Base-by-base conservation (phyloP, 2,329 filamentous ascomycete species). In the Neopestalotiopsis clavispora region DNA sequence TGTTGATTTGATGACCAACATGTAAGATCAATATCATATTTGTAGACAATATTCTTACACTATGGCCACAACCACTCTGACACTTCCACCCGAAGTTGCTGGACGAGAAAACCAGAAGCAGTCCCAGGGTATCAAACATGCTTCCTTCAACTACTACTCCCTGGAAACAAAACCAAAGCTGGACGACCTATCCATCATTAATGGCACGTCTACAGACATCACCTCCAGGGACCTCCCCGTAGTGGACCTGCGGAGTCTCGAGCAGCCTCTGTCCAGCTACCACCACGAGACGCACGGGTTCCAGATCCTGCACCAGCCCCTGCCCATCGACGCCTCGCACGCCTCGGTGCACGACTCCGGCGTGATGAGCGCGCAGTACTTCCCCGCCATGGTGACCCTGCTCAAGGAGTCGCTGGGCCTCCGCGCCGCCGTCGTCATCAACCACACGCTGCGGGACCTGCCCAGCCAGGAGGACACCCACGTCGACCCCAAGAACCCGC, bases 351-450 rank as follows among this genome's bases (percentile, higher is more conserved):
- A 49, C 13, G 40, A 65, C 28, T 13, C 45, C 40, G 4, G 14
- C 12, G 4, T 23, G n/a, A 49, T 65, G 63, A 28, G 28, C 23
- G 17, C 23, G 13, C n/a, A 65, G 42, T 65, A 65, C 40, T 65
- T 52, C 23, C 40, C 63, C 17, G 52, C 63, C n/a, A 32, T 65
- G 30, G 10, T 56, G 10, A 34, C 40, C 4, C 17, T 65, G 20
- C 40, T 65, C 28, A 65, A 56, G n/a, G 45, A 65, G 17, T 9
- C 6, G 20, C 30, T 65, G 10, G 14, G 23, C 5, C 5, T 49
- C n/a, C 63, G 63, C 40, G 56, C 63, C 5, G 63, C 63, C 17
- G 63, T 56, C 23, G 23, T 65, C n/a, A 56, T 65, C 63, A 65
- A 52, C 40, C 45, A 49, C 20, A 65, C 63, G 9, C 10, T 65